These are phyloP conservation scores for Rhizoctonia solani DNA, from an alignment of 1,284 basidiomycete genomes.

Conservation along the genomic window DNA sequence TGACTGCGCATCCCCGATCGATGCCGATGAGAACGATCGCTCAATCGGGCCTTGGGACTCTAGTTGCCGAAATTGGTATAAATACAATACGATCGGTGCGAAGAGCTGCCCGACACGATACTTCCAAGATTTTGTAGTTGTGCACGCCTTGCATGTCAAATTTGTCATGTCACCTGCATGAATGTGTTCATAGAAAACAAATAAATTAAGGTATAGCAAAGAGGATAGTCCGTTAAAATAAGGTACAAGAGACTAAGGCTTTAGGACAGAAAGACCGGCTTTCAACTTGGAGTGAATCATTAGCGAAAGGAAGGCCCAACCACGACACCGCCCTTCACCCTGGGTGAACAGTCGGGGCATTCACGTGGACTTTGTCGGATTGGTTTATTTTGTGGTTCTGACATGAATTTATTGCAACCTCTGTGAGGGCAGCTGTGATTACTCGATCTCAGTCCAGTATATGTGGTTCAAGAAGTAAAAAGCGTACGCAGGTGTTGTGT, in stretches of 20 bases:
- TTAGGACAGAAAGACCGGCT: slow-evolving; percentile 30
- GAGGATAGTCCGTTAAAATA: slow-evolving; percentile 28
- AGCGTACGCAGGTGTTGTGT: slow-evolving; percentile 41
- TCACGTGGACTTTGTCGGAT: slow-evolving; percentile 33
- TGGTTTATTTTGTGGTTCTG: slow-evolving; percentile 17
- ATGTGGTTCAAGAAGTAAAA: not conserved
- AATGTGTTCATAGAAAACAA: slow-evolving; percentile 32
- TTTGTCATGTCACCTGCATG: slow-evolving; percentile 1
- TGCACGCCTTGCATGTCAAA: not conserved
- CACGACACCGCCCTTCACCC: slow-evolving; percentile 12
- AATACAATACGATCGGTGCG: too few relatives aligned
- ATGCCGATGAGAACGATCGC: too few relatives aligned
- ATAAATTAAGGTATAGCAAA: slow-evolving; percentile 33
- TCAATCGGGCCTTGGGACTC: too few relatives aligned
- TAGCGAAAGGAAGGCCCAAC: slow-evolving; percentile 20
- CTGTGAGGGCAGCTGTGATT: slow-evolving; percentile 8
- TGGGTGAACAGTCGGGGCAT: slow-evolving; percentile 28
- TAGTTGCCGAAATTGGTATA: too few relatives aligned
- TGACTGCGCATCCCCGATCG: too few relatives aligned
- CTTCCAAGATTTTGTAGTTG: not conserved
- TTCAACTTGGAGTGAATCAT: not conserved
- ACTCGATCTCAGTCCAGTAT: not conserved
- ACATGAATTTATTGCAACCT: slow-evolving; percentile 26
- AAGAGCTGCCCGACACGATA: too few relatives aligned
- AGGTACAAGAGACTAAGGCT: not conserved